phyloP scores from a whole-genome alignment of 2,329 filamentous ascomycete genomes.

The Fusarium staphyleae region DNA sequence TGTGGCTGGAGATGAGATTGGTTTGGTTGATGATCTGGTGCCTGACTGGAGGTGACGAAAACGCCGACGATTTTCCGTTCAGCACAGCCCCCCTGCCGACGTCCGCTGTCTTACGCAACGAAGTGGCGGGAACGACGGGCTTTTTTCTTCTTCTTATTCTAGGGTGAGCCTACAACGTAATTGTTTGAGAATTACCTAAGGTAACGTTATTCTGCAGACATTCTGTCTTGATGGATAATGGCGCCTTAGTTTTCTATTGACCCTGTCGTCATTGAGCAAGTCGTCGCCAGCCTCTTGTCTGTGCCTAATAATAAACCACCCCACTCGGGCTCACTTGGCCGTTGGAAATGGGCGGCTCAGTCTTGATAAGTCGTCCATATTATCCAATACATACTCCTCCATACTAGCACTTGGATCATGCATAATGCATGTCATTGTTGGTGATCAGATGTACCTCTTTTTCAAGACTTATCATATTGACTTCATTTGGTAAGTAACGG shows the following conservation, averaged over 20 bases:
- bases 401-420: too few species aligned
- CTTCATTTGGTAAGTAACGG: too few species aligned
- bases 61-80: slow-evolving; percentile 48
- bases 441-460: too few species aligned
- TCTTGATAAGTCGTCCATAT: slow-evolving; percentile 10
- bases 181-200: too few species aligned
- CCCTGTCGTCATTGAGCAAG: slow-evolving; percentile 40
- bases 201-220: too few species aligned
- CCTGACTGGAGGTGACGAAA: slow-evolving; percentile 46
- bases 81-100: slow-evolving; percentile 41
- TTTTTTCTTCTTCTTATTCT: too few species aligned
- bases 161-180: too few species aligned
- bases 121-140: slow-evolving; percentile 31
- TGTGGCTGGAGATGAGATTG: slow-evolving; percentile 42
- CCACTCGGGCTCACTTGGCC: slow-evolving; percentile 12
- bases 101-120: slow-evolving; percentile 41
- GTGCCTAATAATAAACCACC: slow-evolving; percentile 25
- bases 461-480: too few species aligned
- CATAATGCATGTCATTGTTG: too few species aligned
- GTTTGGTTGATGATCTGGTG: slow-evolving; percentile 44
- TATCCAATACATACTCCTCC: not conserved
- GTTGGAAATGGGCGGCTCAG: slow-evolving; percentile 1
- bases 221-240: slow-evolving; percentile 2
- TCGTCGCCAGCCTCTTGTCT: slow-evolving; percentile 4
- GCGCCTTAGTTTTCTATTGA: slow-evolving; percentile 24